phyloP scores from a whole-genome alignment of 768 basidiomycete genomes.

The Chalciporus piperatus region DNA sequence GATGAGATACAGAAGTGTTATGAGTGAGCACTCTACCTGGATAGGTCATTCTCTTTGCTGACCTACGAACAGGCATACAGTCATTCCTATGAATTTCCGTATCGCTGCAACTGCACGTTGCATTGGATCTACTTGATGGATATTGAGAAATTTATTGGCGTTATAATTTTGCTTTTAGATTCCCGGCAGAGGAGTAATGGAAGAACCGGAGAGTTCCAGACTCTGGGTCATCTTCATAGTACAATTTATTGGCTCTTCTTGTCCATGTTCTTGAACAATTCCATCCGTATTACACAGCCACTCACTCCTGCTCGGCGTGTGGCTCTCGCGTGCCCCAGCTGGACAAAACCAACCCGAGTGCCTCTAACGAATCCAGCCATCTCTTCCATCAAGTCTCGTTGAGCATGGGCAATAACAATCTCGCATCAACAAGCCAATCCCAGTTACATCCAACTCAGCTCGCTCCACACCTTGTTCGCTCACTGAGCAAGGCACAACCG shows the following conservation, averaged over 20 bases:
- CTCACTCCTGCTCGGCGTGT: neutral
- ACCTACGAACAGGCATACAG: constrained; percentile 57
- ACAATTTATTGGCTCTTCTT: neutral
- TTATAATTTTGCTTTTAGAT: neutral
- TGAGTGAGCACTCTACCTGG: constrained; percentile 46
- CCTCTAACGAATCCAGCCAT: neutral
- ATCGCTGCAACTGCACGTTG: constrained; percentile 78
- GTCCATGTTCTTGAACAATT: neutral
- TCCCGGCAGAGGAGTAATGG: neutral
- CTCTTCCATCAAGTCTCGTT: neutral
- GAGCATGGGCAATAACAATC: constrained; percentile 7
- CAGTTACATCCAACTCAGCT: neutral
- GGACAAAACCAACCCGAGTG: too few species aligned
- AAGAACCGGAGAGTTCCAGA: neutral
- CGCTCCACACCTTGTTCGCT: constrained; percentile 16
- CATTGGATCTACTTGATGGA: constrained; percentile 42
- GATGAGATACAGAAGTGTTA: constrained; percentile 63
- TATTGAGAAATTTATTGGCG: neutral
- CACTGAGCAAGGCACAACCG: constrained; percentile 19
- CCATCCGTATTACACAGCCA: constrained; percentile 12
- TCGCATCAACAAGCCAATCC: neutral
- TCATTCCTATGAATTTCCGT: constrained; percentile 69
- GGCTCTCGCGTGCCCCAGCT: too few species aligned
- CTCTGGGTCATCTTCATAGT: neutral
- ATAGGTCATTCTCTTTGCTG: constrained; percentile 8